These are phyloP conservation scores for Podospora pseudoanserina DNA, from an alignment of 495 filamentous ascomycete genomes.

Conservation along the genomic window DNA sequence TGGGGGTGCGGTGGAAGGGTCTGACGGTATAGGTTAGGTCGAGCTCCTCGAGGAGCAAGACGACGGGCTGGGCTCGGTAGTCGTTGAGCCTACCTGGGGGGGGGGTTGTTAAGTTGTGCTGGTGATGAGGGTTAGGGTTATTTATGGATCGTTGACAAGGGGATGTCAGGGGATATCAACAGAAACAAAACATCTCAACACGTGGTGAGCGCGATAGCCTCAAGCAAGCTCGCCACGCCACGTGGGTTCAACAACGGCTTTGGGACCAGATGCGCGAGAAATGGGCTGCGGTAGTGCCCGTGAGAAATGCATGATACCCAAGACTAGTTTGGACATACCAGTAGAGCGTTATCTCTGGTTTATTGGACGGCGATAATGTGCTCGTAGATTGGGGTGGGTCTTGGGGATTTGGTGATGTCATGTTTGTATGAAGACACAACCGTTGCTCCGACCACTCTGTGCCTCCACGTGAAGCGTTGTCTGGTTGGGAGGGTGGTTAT, in stretches of 20 bases:
- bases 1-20: constrained; percentile 60
- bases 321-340: not conserved
- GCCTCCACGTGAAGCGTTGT: not conserved
- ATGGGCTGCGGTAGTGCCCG: not conserved
- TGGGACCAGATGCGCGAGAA: not conserved
- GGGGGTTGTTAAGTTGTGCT: not conserved
- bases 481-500: not conserved
- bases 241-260: not conserved
- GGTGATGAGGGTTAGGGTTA: too few relatives aligned
- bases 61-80: constrained; percentile 78
- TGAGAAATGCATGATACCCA: not conserved
- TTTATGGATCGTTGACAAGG: too few relatives aligned
- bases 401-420: not conserved
- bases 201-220: too few relatives aligned
- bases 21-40: constrained; percentile 73
- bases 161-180: too few relatives aligned
- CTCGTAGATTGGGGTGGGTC: not conserved
- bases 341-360: not conserved
- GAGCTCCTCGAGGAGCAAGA: constrained; percentile 87
- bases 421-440: not conserved
- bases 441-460: not conserved
- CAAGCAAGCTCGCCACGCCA: not conserved
- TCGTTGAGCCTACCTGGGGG: constrained; percentile 58
- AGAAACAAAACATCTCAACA: too few relatives aligned
- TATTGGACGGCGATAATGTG: not conserved